These are phyloP conservation scores for Colletotrichum musae DNA, from an alignment of 2,329 filamentous ascomycete species.

Conservation along the genomic window DNA sequence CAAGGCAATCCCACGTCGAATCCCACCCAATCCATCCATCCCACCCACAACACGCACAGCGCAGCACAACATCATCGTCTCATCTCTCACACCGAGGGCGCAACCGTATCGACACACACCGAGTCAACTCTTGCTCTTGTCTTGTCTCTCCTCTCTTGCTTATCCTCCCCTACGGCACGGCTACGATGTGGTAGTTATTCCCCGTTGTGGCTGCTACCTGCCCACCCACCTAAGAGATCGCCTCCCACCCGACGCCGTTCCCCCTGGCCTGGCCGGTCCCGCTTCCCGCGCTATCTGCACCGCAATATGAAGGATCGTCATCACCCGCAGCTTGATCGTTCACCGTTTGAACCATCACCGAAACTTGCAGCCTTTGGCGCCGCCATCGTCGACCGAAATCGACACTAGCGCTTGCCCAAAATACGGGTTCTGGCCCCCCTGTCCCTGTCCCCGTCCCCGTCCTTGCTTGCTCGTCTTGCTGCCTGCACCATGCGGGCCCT, in stretches of 20 bases:
- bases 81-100: conserved; percentile 29
- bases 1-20: no score
- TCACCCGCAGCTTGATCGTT: conserved; percentile 39
- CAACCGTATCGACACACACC: conserved; percentile 18
- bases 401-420: conserved; percentile 19
- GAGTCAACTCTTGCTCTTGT: conserved; percentile 5
- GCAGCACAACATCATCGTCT: conserved; percentile 14
- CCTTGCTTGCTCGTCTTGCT: conserved; percentile 5
- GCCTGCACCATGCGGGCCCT: not conserved
- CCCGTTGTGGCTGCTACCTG: conserved; percentile 25
- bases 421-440: conserved; percentile 2
- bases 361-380: conserved; percentile 39
- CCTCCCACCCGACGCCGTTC: not conserved
- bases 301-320: conserved; percentile 38
- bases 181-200: not conserved
- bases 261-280: conserved; percentile 18
- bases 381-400: conserved; percentile 30
- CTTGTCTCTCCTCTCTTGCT: conserved; percentile 14
- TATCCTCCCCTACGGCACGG: conserved; percentile 4
- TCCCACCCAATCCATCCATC: not conserved
- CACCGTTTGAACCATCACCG: conserved; percentile 40
- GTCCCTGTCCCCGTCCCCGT: no score
- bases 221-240: not conserved
- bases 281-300: conserved; percentile 35
- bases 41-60: not conserved